These are phyloP conservation scores for Beauveria asiatica DNA, from an alignment of 2,329 filamentous ascomycete species.

Conservation along the genomic window DNA sequence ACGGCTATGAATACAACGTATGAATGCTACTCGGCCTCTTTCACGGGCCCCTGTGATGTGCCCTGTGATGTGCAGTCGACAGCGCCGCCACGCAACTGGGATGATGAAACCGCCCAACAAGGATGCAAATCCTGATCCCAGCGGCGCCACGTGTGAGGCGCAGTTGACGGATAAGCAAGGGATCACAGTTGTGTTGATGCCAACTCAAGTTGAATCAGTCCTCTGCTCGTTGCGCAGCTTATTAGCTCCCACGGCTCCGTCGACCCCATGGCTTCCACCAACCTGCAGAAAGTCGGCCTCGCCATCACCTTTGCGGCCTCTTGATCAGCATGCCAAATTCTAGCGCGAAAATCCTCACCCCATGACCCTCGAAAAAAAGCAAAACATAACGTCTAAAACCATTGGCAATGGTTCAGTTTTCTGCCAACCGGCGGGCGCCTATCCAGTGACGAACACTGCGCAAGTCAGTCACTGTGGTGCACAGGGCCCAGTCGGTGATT, in stretches of 20 bases:
- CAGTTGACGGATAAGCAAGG: not conserved
- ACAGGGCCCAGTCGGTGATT: not conserved
- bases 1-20: not conserved
- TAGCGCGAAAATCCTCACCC: not conserved
- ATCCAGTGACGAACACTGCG: not conserved
- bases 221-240: too few species aligned
- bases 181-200: not conserved
- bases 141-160: slow-evolving; percentile 2
- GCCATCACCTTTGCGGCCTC: too few species aligned
- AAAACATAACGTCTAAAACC: not conserved
- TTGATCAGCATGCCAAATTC: not conserved
- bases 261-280: not conserved
- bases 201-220: not conserved
- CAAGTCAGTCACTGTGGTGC: not conserved
- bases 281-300: too few species aligned
- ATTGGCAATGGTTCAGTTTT: not conserved
- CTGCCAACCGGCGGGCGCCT: not conserved
- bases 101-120: slow-evolving; percentile 5
- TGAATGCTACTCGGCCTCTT: not conserved
- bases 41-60: too few species aligned
- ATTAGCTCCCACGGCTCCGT: not conserved
- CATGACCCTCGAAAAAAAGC: not conserved
- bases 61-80: not conserved
- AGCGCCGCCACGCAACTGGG: not conserved
- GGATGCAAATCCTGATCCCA: not conserved